Evolutionary conservation across 2,329 filamentous ascomycete genomes (phyloP), one percentile per base, ranked within the genome.

Genomic region (Gnomoniopsis sp.): DNA sequence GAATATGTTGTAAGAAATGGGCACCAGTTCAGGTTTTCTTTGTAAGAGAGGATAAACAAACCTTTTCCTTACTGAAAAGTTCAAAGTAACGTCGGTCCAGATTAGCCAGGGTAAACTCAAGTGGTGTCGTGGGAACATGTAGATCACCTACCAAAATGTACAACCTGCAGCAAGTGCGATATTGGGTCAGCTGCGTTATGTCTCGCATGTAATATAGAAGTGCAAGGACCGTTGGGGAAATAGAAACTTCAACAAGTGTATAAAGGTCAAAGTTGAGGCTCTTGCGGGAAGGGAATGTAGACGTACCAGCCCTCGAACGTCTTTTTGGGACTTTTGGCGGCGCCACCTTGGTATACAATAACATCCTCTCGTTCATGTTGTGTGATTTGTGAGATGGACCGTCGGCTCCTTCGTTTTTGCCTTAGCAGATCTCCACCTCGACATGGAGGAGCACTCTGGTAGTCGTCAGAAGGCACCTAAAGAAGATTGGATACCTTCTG

Each of bases 271-370:
- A 17, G 38, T n/a, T 11, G 38, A 14, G 38, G 38, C 38, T 43
- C 33, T 14, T 36, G 33, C 33, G 38, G 15, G 38, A 14, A 6
- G 6, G 34, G 10, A 17, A 22, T 58, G 44, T 49, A 34, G 11
- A 78, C 79, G 73, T 71, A 85, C 82, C 82, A 68, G 80, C 78
- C 73, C 83, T 76, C n/a, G 83, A 86, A 57, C 83, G 77, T 66
- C 74, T 79, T 71, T 85, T 86, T 34, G 83, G 83, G 48, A 77
- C 73, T 70, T 84, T 86, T n/a, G 83, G 80, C 49, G 77, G 70
- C 59, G 83, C 83, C 52, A 80, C 71, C 69, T 76, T 78, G n/a
- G 82, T 83, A 67, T 84, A 86, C 48, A 86, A 70, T 65, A 86
- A 71, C 83, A 86, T 85, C 48, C 64, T 70, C 65, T 38, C 52